phyloP scores from a whole-genome alignment of 2,329 filamentous ascomycete species.

The Penicillium sp. region DNA sequence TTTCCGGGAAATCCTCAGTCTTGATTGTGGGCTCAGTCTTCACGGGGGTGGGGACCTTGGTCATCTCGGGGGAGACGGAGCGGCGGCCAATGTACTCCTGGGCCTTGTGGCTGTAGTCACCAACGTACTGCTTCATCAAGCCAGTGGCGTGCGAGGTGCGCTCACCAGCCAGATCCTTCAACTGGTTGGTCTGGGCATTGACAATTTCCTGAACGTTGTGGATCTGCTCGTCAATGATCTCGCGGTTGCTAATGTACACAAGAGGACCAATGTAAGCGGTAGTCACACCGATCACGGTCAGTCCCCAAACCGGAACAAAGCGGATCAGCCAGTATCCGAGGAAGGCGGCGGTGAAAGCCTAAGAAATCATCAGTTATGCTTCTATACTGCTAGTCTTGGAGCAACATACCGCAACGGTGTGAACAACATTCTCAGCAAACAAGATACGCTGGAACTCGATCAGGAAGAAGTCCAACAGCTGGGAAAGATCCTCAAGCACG shows the following conservation, averaged over 20 bases:
- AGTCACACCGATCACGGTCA: conserved; percentile 58
- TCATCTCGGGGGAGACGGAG: conserved; percentile 34
- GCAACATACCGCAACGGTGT: conserved; percentile 59
- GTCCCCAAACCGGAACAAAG: conserved; percentile 65
- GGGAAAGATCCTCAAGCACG: conserved; percentile 62
- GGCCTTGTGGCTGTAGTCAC: conserved; percentile 62
- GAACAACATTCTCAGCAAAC: conserved; percentile 65
- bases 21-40: conserved; percentile 21
- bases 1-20: conserved; percentile 52
- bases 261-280: conserved; percentile 62
- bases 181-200: conserved; percentile 59
- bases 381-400: neutral
- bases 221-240: conserved; percentile 63
- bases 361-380: neutral
- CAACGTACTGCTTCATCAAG: conserved; percentile 59
- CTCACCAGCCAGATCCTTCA: conserved; percentile 61
- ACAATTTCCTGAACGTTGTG: conserved; percentile 56
- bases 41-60: conserved; percentile 25
- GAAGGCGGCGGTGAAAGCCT: conserved; percentile 63
- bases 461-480: conserved; percentile 68
- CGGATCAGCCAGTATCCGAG: conserved; percentile 66
- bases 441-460: conserved; percentile 68
- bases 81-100: conserved; percentile 54
- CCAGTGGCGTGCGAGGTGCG: conserved; percentile 60
- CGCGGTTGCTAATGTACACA: conserved; percentile 65